These are phyloP conservation scores for Cronartium ribicola DNA, from an alignment of 1,284 basidiomycete genomes.

Conservation along the genomic window DNA sequence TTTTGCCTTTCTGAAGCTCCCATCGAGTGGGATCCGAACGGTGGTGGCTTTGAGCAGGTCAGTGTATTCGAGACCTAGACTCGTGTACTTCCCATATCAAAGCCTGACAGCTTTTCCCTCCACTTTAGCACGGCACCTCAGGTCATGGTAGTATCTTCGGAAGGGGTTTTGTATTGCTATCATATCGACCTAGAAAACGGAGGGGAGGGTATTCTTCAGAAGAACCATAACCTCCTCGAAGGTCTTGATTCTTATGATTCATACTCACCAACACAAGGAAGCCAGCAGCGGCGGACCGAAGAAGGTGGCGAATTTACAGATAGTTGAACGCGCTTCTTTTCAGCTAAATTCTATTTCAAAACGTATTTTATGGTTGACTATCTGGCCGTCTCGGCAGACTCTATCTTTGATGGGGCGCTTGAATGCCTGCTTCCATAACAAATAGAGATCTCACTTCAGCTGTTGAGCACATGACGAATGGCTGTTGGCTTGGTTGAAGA, in stretches of 20 bases:
- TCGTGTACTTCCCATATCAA: constrained; percentile 20
- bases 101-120: no score
- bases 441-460: no score
- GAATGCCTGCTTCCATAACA: no score
- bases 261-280: background rate
- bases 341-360: no score
- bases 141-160: constrained; percentile 92
- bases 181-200: constrained; percentile 93
- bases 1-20: constrained; percentile 86
- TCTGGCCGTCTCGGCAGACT: no score
- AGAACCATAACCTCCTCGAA: constrained; percentile 65
- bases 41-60: constrained; percentile 46
- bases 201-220: constrained; percentile 89
- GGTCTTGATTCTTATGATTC: constrained; percentile 27
- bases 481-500: no score
- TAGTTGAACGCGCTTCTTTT: no score
- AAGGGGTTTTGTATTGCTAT: constrained; percentile 93
- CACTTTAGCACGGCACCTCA: constrained; percentile 78
- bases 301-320: background rate
- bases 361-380: no score
- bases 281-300: background rate
- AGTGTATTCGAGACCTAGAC: background rate
- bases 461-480: no score
- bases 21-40: constrained; percentile 63
- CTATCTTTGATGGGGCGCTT: no score